Evolutionary conservation across 129 eudicot genomes (phyloP).

Genomic region (Apium graveolens): DNA sequence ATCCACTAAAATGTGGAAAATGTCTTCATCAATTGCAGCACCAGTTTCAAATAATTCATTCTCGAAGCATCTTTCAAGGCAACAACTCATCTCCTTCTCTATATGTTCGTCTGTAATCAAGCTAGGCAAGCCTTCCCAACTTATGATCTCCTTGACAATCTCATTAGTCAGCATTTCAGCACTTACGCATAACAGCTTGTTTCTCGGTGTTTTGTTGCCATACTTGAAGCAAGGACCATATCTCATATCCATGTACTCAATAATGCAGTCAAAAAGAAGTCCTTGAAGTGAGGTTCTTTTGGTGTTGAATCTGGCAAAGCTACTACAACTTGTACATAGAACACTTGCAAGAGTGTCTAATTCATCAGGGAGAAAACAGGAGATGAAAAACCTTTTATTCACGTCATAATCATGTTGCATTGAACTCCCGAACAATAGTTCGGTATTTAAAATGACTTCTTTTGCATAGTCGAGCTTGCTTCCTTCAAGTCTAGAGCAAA

Average conservation of each 20-base stretch:
- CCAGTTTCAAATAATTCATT: conserved; percentile 50
- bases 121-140: conserved; percentile 50
- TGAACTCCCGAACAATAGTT: conserved; percentile 33
- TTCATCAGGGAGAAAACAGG: conserved; percentile 39
- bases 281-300: conserved; percentile 27
- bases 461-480: conserved; percentile 32
- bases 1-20: conserved; percentile 49
- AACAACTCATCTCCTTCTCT: conserved; percentile 52
- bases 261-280: conserved; percentile 49
- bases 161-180: conserved; percentile 33
- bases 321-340: conserved; percentile 35
- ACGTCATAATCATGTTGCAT: conserved; percentile 6
- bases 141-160: conserved; percentile 53
- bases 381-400: conserved; percentile 30
- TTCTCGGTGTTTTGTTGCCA: conserved; percentile 29
- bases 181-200: conserved; percentile 31
- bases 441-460: conserved; percentile 46
- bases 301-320: conserved; percentile 36
- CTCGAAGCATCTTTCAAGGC: conserved; percentile 56
- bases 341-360: conserved; percentile 54
- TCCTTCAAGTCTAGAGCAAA: conserved; percentile 30
- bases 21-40: conserved; percentile 32
- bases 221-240: conserved; percentile 17
- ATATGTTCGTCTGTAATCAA: conserved; percentile 35
- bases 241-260: conserved; percentile 51